Conservation (phyloP, 2,329 filamentous ascomycete genomes). For the Nemania abortiva region DNA sequence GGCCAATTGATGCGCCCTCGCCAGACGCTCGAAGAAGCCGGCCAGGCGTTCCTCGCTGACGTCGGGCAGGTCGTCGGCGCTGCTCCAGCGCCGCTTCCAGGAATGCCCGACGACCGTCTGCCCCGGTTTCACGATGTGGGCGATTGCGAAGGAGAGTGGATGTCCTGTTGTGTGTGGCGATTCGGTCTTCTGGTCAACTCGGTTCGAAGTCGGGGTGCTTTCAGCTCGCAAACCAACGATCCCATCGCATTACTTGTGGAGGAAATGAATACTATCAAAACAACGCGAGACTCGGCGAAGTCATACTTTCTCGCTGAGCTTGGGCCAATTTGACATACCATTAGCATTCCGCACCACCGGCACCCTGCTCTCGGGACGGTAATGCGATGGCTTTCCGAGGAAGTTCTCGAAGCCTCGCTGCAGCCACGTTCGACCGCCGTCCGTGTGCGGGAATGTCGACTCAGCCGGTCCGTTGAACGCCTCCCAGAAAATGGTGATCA, state of each 20-base stretch:
- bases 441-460: constrained; percentile 43
- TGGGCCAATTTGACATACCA: constrained; percentile 25
- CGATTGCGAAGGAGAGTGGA: constrained; percentile 42
- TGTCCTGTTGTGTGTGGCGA: constrained; percentile 32
- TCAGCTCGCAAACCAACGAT: constrained; percentile 4
- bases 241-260: no score
- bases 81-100: constrained; percentile 45
- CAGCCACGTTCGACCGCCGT: constrained; percentile 43
- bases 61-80: constrained; percentile 40
- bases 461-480: constrained; percentile 45
- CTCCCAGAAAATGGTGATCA: constrained; percentile 46
- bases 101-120: constrained; percentile 43
- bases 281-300: neutral
- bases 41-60: constrained; percentile 42
- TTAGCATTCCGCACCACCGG: constrained; percentile 43
- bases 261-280: no score
- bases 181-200: constrained; percentile 2
- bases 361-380: constrained; percentile 42
- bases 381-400: constrained; percentile 42
- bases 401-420: constrained; percentile 47
- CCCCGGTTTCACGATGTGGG: constrained; percentile 43
- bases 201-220: neutral
- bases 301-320: no score
- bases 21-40: constrained; percentile 45
- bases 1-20: constrained; percentile 43